These are phyloP conservation scores for Oryza meridionalis DNA, from an alignment of 176 grass and related monocot species.

Conservation along the genomic window DNA sequence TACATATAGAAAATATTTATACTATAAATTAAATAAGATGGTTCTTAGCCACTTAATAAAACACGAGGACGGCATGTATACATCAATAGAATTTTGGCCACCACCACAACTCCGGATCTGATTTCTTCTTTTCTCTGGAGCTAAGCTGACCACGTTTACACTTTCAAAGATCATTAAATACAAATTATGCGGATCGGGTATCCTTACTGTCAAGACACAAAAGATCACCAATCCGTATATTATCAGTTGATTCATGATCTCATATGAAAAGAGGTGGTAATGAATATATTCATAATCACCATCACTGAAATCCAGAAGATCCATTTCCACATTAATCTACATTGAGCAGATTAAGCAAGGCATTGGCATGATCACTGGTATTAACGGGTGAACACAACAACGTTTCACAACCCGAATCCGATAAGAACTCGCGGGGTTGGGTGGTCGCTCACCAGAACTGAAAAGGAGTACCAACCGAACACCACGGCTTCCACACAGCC, in stretches of 20 bases:
- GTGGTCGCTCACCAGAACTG: conserved; percentile 31
- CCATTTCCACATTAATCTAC: too few relatives aligned
- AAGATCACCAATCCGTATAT: not conserved
- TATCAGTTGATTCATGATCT: not conserved
- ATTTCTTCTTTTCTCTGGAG: not conserved
- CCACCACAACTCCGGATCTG: not conserved
- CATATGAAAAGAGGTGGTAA: too few relatives aligned
- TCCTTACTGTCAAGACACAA: not conserved
- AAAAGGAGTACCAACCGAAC: not conserved
- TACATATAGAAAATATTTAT: too few relatives aligned
- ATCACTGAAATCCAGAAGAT: too few relatives aligned
- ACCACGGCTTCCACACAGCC: not conserved
- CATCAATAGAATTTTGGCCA: not conserved
- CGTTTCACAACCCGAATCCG: not conserved
- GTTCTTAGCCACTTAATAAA: not conserved
- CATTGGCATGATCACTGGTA: too few relatives aligned
- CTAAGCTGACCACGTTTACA: not conserved
- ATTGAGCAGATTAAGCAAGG: not conserved
- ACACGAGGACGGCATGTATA: not conserved
- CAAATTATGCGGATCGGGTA: not conserved
- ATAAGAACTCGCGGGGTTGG: conserved; percentile 3
- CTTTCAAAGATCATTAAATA: not conserved
- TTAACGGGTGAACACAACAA: too few relatives aligned
- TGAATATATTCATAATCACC: not conserved
- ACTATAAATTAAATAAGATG: not conserved